Conservation (phyloP, 176 grass and related monocot genomes). For the Avena insularis region DNA sequence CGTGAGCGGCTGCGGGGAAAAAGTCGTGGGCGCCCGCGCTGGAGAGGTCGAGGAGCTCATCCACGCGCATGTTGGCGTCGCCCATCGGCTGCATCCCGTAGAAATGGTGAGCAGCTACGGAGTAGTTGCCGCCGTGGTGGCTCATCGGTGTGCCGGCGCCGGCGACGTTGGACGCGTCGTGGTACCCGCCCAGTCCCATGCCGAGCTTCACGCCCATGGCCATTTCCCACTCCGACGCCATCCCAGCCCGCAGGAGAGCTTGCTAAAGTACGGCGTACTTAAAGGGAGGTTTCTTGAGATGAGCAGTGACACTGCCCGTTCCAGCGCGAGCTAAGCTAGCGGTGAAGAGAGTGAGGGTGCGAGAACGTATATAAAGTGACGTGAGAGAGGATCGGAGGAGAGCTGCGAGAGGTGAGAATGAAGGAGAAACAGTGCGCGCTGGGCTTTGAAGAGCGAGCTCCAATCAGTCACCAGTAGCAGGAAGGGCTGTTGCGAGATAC, state of each 20-base stretch:
- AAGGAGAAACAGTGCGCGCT: slow-evolving; percentile 55
- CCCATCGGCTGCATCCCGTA: slow-evolving; percentile 68
- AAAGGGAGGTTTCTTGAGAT: slow-evolving; percentile 25
- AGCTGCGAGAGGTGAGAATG: slow-evolving; percentile 5
- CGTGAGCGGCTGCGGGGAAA: slow-evolving; percentile 59
- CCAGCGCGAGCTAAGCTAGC: slow-evolving; percentile 31
- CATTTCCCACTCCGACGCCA: slow-evolving; percentile 87
- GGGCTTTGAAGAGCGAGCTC: slow-evolving; percentile 22
- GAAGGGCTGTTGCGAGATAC: slow-evolving; percentile 35
- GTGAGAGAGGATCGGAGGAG: not conserved
- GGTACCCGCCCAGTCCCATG: slow-evolving; percentile 70
- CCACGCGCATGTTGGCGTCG: slow-evolving; percentile 65
- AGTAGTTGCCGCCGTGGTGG: slow-evolving; percentile 28
- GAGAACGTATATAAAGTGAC: not conserved
- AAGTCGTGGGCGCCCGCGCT: slow-evolving; percentile 64
- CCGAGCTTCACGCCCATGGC: slow-evolving; percentile 67
- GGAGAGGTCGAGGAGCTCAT: slow-evolving; percentile 85
- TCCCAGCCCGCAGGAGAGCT: slow-evolving; percentile 14
- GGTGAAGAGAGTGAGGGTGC: slow-evolving; percentile 23
- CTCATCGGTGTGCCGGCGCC: slow-evolving; percentile 42
- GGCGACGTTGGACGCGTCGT: slow-evolving; percentile 46
- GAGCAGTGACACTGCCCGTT: slow-evolving; percentile 43
- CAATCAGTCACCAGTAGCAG: slow-evolving; percentile 43
- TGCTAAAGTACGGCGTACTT: not conserved
- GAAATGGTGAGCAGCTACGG: slow-evolving; percentile 51